Evolutionary conservation across 164 flowering plant genomes (phyloP), one percentile per base, ranked within the genome.

Genomic region (Berberis vulgaris): DNA sequence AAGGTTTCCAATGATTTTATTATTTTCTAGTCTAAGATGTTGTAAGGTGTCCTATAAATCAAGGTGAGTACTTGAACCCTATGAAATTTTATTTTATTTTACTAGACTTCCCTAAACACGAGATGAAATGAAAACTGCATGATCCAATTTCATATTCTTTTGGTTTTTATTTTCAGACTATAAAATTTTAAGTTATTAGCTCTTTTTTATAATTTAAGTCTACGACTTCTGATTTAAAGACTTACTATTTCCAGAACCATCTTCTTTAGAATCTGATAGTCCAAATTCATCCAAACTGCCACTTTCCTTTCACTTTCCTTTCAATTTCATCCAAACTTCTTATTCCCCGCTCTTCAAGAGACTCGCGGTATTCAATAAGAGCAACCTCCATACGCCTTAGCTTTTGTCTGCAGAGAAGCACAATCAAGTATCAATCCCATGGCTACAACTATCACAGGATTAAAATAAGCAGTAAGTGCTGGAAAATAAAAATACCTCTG

Each of bases 401-500:
- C 58, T n/a, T 55, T 38, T 55, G 58, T 39, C 58, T 55, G 41
- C 1, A 13, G 39, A 55, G 13, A 52, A 6, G 55, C 55, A n/a
- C 41, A 12, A 39, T 2, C 38, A 55, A n/a, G 58, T 39, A 55
- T 8, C 38, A 55, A 55, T 3, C 40, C 41, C 39, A 55, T 1
- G 38, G 41, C 49, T 46, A 55, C 13, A 6, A 0, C 58, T 6
- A 12, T n/a, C n/a, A 3, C 7, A 5, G 58, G 6, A 55, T 1
- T n/a, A n/a, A 8, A 13, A 6, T 39, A 55, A 4, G 39, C 0
- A 5, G 7, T 55, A 2, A 13, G 7, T 6, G 2, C 45, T 40
- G 43, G 6, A 60, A 45, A 43, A 45, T 11, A 57, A 57, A 54
- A 59, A 43, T 54, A 91, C 99, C 97, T 87, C 61, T 89, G 91